phyloP scores from a whole-genome alignment of 2,329 filamentous ascomycete genomes.

The Exophiala calicioides region DNA sequence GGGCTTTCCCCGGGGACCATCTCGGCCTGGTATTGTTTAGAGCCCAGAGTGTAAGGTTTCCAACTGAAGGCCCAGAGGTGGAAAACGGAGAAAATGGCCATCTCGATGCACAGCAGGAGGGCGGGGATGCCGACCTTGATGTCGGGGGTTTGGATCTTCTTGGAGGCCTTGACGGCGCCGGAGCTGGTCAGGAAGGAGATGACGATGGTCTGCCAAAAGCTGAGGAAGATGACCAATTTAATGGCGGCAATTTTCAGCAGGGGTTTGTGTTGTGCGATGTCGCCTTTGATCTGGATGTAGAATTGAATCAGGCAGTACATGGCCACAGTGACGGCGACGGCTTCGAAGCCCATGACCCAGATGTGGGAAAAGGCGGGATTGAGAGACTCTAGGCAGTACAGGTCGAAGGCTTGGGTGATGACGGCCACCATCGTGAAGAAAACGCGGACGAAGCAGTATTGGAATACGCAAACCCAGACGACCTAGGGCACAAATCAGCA shows the following conservation, averaged over 20 bases:
- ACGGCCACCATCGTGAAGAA: constrained; percentile 78
- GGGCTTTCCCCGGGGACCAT: constrained; percentile 44
- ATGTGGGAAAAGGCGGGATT: constrained; percentile 79
- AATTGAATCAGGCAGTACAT: constrained; percentile 91
- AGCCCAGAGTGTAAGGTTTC: constrained; percentile 63
- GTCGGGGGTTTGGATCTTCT: constrained; percentile 68
- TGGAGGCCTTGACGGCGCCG: constrained; percentile 63
- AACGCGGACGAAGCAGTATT: constrained; percentile 81
- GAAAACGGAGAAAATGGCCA: constrained; percentile 75
- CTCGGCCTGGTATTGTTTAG: constrained; percentile 49
- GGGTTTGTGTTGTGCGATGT: constrained; percentile 68
- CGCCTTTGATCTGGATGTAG: constrained; percentile 72
- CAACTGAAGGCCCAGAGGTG: constrained; percentile 84
- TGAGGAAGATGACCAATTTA: constrained; percentile 88
- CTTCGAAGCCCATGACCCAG: constrained; percentile 74
- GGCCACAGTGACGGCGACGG: constrained; percentile 71
- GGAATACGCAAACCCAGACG: constrained; percentile 78
- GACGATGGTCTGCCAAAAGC: constrained; percentile 75
- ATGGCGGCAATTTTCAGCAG: constrained; percentile 83
- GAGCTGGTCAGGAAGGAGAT: constrained; percentile 64
- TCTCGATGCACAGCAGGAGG: constrained; percentile 77
- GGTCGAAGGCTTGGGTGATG: constrained; percentile 65
- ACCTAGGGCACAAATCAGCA: constrained; percentile 49
- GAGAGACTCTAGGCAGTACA: constrained; percentile 78
- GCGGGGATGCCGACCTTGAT: constrained; percentile 79